Evolutionary conservation across 768 basidiomycete genomes (phyloP), one percentile per base, ranked within the genome.

Genomic region (Leccinum incarnatum): DNA sequence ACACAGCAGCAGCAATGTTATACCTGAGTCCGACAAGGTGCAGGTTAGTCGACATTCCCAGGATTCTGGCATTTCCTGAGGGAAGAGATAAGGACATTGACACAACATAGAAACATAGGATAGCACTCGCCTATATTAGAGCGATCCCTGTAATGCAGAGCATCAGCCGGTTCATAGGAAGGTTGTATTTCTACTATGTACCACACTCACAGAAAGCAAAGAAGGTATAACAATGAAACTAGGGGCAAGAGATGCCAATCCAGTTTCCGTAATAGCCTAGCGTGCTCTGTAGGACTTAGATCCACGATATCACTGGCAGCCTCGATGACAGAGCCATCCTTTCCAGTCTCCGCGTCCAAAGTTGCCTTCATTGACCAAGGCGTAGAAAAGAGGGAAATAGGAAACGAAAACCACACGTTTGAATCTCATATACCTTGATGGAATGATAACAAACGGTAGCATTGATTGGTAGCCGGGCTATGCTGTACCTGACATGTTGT

Each of bases 121-220:
- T 36, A 32, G 21, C 37, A 69, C 72, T 72, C 61, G 55, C 79
- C 80, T 47, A 81, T 66, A 65, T 80, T 81, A 51, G 76, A 67
- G 23, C 80, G 76, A 65, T 81, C 80, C 21, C 77, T 78, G 52
- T 27, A 53, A 53, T 11, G 40, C 47, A 29, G 19, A 45, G 19
- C 4, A 7, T 52, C 14, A 15, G 15, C 58, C 19, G 34, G 36
- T 45, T 5, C 1, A 2, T 2, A n/a, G 15, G 21, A 10, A 12
- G 21, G 7, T n/a, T 3, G 11, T 2, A 34, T 27, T 15, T 40
- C 7, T 7, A 10, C n/a, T 1, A 29, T 29, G 9, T 10, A 15
- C 1, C 42, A 74, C n/a, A n/a, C 79, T 72, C 58, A 80, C 77
- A 81, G 66, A 64, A 80, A 81, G 10, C 77, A 80, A 53, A 79